Conservation (phyloP, 495 filamentous ascomycete species). For the Friedmanniomyces endolithicus region DNA sequence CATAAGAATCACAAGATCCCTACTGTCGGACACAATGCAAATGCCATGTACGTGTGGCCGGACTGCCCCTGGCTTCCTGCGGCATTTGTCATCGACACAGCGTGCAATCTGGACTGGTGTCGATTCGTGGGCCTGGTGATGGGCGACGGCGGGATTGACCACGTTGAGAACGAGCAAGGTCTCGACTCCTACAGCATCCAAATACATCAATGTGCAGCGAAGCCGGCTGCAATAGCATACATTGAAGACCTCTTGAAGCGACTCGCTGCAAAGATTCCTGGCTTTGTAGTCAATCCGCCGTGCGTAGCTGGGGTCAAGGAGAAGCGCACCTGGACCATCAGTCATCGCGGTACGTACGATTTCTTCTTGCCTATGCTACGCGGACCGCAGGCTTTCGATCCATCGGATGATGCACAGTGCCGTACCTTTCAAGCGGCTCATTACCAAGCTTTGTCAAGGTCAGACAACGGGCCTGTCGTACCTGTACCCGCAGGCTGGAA, state of each 20-base stretch:
- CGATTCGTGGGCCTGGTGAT: constrained; percentile 5
- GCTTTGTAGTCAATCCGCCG: constrained; percentile 1
- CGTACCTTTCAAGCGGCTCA: neutral
- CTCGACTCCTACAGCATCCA: neutral
- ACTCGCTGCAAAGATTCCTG: neutral
- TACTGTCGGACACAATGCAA: constrained; percentile 2
- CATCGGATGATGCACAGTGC: constrained; percentile 2
- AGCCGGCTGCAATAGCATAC: neutral
- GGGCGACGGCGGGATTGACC: neutral
- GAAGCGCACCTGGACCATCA: constrained; percentile 1
- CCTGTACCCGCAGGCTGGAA: neutral
- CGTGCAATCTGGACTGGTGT: constrained; percentile 7
- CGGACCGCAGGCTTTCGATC: constrained; percentile 5
- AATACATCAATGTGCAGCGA: neutral
- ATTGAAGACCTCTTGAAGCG: neutral
- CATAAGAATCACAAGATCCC: constrained; percentile 2
- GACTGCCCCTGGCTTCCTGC: constrained; percentile 1
- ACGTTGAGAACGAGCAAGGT: neutral
- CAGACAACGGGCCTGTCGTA: constrained; percentile 1
- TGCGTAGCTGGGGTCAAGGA: neutral
- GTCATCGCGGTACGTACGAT: neutral
- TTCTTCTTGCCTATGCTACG: constrained; percentile 5
- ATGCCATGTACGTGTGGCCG: constrained; percentile 6
- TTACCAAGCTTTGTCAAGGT: neutral
- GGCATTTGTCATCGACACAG: neutral